Percentiles rank a stretch among this genome's conserved stretches.
phyloP scores from a whole-genome alignment of 2,329 filamentous ascomycete species.

The Gaeumannomyces sp. region DNA sequence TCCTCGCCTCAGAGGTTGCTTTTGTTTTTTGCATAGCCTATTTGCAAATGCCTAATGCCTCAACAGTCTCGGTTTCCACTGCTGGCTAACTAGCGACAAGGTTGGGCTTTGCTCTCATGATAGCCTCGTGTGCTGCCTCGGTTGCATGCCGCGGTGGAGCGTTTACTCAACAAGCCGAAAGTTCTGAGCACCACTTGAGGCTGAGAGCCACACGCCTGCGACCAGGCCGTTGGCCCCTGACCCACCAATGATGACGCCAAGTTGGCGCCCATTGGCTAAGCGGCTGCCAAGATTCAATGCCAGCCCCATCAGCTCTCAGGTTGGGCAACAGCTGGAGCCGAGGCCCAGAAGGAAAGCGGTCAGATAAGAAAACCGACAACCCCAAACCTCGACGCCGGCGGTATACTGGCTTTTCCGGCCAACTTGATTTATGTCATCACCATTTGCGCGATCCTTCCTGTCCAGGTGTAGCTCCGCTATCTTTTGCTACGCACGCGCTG shows the following conservation, averaged over 20 bases:
- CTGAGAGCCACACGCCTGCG: no score
- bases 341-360: neutral
- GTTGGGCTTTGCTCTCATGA: no score
- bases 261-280: no score
- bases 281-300: neutral
- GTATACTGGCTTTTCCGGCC: neutral
- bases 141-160: no score
- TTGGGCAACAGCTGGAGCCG: neutral
- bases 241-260: neutral
- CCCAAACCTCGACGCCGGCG: neutral
- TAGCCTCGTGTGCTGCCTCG: no score
- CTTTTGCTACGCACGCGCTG: slow-evolving; percentile 33
- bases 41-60: no score
- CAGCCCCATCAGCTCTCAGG: neutral
- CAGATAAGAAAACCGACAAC: neutral
- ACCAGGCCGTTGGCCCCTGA: neutral
- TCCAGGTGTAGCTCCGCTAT: slow-evolving; percentile 37
- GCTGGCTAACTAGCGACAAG: no score
- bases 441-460: slow-evolving; percentile 19
- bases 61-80: no score
- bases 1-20: no score
- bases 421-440: slow-evolving; percentile 9
- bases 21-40: no score
- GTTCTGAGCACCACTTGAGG: neutral
- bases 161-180: neutral